Base-by-base conservation (phyloP, 768 basidiomycete genomes). In the Mycena amicta region DNA sequence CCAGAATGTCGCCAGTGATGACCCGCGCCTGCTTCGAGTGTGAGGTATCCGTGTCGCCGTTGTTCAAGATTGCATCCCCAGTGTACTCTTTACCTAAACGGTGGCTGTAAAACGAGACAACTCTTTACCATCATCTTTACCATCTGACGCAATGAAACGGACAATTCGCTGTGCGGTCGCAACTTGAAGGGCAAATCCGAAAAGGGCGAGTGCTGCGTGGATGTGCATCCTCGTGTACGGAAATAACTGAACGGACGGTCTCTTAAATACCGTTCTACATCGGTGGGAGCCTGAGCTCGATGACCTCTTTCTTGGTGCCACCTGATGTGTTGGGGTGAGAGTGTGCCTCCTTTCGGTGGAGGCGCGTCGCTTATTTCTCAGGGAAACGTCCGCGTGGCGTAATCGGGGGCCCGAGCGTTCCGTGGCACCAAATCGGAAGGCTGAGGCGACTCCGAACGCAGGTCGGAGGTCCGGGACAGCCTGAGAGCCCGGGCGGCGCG, bases 111-210 rank as follows among this genome's bases (percentile, higher is more conserved):
- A n/a, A n/a, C n/a, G n/a, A n/a, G n/a, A n/a, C n/a, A n/a, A n/a
- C n/a, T n/a, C n/a, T n/a, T n/a, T n/a, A n/a, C n/a, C n/a, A n/a
- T n/a, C n/a, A n/a, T n/a, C n/a, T n/a, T n/a, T n/a, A n/a, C n/a
- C n/a, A 55, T 76, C 74, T 13, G 70, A 72, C 15, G 75, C 70
- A 33, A 75, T 69, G 68, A 76, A 76, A n/a, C 75, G 73, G 57
- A 76, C 74, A 52, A 76, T 71, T 39, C 73, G 72, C 60, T 74
- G 70, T 26, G 72, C 73, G 45, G 61, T 66, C 16, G 64, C 66
- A 15, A 64, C 22, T n/a, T n/a, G n/a, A 4, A 74, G 50, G n/a
- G 57, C 50, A 20, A 68, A 51, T 22, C 59, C 56, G 29, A 62
- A 45, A 1, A 69, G 45, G 11, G 33, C 37, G 31, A 68, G 28